phyloP scores from a whole-genome alignment of 1,284 basidiomycete genomes.

The Fomitiporia mediterranea region DNA sequence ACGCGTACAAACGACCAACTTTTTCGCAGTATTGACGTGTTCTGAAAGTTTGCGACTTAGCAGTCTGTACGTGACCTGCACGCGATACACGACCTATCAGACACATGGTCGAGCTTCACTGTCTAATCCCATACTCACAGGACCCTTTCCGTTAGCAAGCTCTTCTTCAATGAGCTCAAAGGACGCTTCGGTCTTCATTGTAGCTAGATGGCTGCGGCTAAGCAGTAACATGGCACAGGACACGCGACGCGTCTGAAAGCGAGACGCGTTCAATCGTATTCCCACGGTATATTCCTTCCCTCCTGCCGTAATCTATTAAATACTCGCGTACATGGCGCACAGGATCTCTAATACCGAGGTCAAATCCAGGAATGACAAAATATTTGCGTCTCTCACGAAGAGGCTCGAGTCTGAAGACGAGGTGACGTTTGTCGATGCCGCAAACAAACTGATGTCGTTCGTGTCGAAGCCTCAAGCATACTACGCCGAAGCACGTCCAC shows the following conservation, averaged over 20 bases:
- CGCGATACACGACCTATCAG: no score
- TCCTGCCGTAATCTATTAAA: neutral
- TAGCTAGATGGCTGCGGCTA: no score
- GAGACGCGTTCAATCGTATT: neutral
- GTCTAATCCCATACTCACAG: slow-evolving; percentile 40
- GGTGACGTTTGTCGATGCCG: slow-evolving; percentile 2
- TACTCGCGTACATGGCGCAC: neutral
- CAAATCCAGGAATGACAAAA: slow-evolving; percentile 9
- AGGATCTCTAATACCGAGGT: neutral
- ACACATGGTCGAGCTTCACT: slow-evolving; percentile 8
- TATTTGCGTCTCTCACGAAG: slow-evolving; percentile 4
- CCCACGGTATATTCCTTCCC: neutral
- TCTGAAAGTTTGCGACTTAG: slow-evolving; percentile 62
- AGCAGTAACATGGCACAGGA: no score
- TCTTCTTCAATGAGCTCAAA: slow-evolving; percentile 65
- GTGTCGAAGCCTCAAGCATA: slow-evolving; percentile 12
- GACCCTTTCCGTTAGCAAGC: slow-evolving; percentile 53
- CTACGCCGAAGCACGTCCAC: slow-evolving; percentile 15
- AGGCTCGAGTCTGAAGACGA: slow-evolving; percentile 8
- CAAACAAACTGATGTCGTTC: slow-evolving; percentile 8
- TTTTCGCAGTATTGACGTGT: slow-evolving; percentile 70
- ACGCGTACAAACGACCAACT: slow-evolving; percentile 38
- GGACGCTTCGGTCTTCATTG: no score
- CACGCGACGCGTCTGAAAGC: neutral
- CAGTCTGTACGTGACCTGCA: slow-evolving; percentile 68